A percentile compares a stretch with the other conserved stretches of the same genome.
These are phyloP conservation scores for Cladosporium cucumerinum DNA, from an alignment of 2,329 filamentous ascomycete species.

Conservation along the genomic window DNA sequence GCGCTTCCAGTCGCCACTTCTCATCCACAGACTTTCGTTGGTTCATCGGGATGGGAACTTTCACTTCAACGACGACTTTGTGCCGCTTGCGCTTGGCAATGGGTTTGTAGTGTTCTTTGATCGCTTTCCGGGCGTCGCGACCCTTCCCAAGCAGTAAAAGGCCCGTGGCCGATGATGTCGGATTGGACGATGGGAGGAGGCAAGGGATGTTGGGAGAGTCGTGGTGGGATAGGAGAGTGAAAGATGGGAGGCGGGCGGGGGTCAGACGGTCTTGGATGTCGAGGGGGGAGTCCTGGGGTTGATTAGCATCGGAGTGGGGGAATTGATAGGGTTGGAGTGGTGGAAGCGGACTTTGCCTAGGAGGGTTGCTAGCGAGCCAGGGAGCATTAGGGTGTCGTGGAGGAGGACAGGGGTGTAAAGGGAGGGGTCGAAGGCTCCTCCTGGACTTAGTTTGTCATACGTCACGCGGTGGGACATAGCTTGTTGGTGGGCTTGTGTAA, in stretches of 20 bases:
- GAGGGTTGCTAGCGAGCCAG: constrained; percentile 41
- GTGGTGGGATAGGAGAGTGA: constrained; percentile 3
- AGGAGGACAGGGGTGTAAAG: constrained; percentile 56
- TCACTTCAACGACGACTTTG: constrained; percentile 27
- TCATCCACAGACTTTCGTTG: neutral
- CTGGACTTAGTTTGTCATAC: constrained; percentile 41
- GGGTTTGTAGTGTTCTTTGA: constrained; percentile 28
- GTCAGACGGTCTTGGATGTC: constrained; percentile 29
- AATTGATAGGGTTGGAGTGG: too few species aligned
- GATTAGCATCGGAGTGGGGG: neutral
- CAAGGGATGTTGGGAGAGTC: neutral
- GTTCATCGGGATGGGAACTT: neutral
- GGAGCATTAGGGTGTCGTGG: constrained; percentile 48
- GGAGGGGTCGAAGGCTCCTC: constrained; percentile 50
- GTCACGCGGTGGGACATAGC: constrained; percentile 28
- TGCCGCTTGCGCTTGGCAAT: neutral
- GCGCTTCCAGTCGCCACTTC: constrained; percentile 21
- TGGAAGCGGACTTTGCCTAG: constrained; percentile 22
- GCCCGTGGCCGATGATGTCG: constrained; percentile 26
- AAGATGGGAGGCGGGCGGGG: constrained; percentile 19
- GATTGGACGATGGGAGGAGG: neutral
- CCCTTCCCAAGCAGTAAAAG: constrained; percentile 30
- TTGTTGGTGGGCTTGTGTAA: constrained; percentile 22
- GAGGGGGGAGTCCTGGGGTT: constrained; percentile 16
- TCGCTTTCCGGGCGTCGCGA: constrained; percentile 19